Conservation (phyloP, 805 yeast genomes). For the Candida broadrunensis region DNA sequence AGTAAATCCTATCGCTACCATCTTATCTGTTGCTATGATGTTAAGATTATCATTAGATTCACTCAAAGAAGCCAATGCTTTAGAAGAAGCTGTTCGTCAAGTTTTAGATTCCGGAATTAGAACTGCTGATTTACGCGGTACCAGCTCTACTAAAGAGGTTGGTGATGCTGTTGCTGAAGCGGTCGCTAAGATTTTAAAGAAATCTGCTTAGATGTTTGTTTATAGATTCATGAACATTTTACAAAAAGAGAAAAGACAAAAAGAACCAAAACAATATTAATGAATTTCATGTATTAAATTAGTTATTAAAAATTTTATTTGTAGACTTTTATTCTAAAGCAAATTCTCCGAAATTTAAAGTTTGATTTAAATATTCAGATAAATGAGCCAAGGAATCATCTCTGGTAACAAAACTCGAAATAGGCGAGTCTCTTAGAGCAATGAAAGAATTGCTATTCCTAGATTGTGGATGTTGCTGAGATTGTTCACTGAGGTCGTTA, state of each 20-base stretch:
- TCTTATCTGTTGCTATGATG: constrained; percentile 97
- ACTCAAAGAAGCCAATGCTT: constrained; percentile 78
- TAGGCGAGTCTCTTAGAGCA: not conserved
- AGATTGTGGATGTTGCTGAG: not conserved
- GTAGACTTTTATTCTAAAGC: not conserved
- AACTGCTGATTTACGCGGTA: constrained; percentile 90
- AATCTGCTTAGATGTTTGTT: constrained; percentile 2
- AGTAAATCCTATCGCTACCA: constrained; percentile 95
- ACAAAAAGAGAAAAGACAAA: too few species aligned
- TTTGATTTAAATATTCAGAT: constrained; percentile 29
- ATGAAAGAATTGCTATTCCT: too few species aligned
- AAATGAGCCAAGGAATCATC: constrained; percentile 31
- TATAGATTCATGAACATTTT: not conserved
- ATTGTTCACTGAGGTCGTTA: constrained; percentile 4
- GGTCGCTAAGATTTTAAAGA: constrained; percentile 52
- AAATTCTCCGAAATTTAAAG: constrained; percentile 9
- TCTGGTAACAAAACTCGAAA: constrained; percentile 7
- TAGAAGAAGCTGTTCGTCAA: constrained; percentile 81
- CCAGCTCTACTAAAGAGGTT: constrained; percentile 80
- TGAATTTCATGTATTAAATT: not conserved
- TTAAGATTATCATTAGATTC: constrained; percentile 83
- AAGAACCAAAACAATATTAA: too few species aligned
- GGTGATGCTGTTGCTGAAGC: constrained; percentile 89
- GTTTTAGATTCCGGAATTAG: constrained; percentile 82
- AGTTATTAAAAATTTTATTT: not conserved